Base-by-base conservation (phyloP, 768 basidiomycete species). In the Suillus subalutaceus region DNA sequence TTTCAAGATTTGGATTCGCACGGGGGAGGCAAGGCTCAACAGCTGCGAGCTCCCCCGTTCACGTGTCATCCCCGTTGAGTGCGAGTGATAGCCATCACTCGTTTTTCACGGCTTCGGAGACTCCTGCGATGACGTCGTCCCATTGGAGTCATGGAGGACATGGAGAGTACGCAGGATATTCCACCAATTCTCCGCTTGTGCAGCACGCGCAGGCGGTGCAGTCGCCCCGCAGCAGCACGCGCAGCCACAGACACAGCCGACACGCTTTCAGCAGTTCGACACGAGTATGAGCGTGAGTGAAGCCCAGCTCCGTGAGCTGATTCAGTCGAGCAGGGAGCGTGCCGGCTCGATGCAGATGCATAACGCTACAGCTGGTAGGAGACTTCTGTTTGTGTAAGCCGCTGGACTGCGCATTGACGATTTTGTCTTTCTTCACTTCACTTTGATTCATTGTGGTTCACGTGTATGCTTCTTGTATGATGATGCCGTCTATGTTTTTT, bases 1-100 rank as follows among this genome's bases (percentile, higher is more conserved):
- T 92, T 35, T 94, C 92, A 9, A 85, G 92, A 18, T 94, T 94
- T 77, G 90, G 88, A 26, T 94, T 94, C 72, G 93, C 92, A 18
- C 84, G 90, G 30, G 89, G 90, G 30, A 86, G 86, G 55, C 88
- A 87, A 67, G 83, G 83, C 0, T 87, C 90, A 9, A 84, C 84
- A 12, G 74, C 79, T 53, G 73, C 89, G 5, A 86, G 86, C 18
- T 90, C 89, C 13, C 88, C 89, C 48, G 79, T 84, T 61, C 86
- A 86, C 65, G 80, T 81, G 10, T 70, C 87, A 30, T 86, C 89
- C 20, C 86, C 89, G 2, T 76, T 87, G 50, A 85, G 80, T 62
- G 81, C 80, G 44, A 84, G 80, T 67, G 84, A 86, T 43, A 79
- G 79, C 40, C 81, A 83, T 37, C 82, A 85, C 9, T 79, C 84